These are phyloP conservation scores for Ensete ventricosum DNA, from an alignment of 176 grass and related monocot species.

Conservation along the genomic window DNA sequence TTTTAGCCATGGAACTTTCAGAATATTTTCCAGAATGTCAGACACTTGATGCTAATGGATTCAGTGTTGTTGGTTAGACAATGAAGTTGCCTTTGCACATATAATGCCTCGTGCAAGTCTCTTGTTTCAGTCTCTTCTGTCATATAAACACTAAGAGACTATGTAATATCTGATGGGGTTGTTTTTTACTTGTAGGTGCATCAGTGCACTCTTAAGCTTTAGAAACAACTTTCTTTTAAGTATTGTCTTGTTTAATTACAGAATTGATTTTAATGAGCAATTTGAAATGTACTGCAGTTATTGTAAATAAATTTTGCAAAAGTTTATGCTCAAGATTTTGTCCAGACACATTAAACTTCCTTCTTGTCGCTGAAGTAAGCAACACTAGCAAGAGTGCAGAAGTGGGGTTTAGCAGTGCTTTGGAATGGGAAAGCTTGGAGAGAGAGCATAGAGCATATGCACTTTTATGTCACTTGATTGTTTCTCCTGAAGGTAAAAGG, in stretches of 20 bases:
- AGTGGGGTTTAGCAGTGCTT: constrained; percentile 34
- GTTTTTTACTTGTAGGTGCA: too few relatives aligned
- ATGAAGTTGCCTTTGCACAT: too few relatives aligned
- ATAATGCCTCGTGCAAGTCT: too few relatives aligned
- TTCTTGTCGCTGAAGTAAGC: constrained; percentile 9
- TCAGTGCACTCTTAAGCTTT: background rate
- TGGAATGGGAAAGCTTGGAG: constrained; percentile 19
- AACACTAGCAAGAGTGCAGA: constrained; percentile 5
- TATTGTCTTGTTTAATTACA: background rate
- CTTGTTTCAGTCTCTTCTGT: too few relatives aligned
- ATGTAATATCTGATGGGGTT: too few relatives aligned
- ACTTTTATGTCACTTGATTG: constrained; percentile 36
- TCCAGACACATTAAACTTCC: constrained; percentile 53
- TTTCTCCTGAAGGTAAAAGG: constrained; percentile 15
- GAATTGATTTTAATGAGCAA: background rate
- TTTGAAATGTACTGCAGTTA: constrained; percentile 29
- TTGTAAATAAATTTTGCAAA: constrained; percentile 48
- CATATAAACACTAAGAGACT: too few relatives aligned
- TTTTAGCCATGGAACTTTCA: too few relatives aligned
- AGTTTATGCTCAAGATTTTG: constrained; percentile 35
- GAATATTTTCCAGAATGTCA: too few relatives aligned
- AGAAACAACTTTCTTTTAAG: too few relatives aligned
- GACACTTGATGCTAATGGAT: too few relatives aligned
- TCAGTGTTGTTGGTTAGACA: too few relatives aligned
- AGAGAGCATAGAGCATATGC: constrained; percentile 45